Conservation (phyloP, 352 stramenopile species). For the Phytopythium litorale region DNA sequence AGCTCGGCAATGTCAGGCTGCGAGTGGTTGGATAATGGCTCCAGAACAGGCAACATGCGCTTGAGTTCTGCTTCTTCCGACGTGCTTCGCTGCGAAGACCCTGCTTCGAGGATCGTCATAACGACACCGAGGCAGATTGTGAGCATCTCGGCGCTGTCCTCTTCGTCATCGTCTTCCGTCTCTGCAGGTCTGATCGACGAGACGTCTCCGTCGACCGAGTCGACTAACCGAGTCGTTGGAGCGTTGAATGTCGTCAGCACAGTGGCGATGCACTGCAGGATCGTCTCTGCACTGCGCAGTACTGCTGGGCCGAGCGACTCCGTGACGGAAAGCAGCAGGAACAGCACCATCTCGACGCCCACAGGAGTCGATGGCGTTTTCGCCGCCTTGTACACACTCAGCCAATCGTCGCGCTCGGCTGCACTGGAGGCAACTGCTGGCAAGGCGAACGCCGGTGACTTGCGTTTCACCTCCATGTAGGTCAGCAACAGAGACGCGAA, state of each 20-base stretch:
- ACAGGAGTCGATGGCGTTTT: constrained; percentile 29
- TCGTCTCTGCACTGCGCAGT: constrained; percentile 54
- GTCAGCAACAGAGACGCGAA: constrained; percentile 73
- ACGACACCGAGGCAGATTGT: constrained; percentile 75
- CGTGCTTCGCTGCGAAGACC: constrained; percentile 35
- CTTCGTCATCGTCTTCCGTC: constrained; percentile 19
- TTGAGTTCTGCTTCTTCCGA: constrained; percentile 55
- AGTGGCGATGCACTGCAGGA: constrained; percentile 69
- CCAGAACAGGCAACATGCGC: constrained; percentile 59
- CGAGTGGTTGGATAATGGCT: constrained; percentile 44
- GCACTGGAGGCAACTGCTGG: background rate
- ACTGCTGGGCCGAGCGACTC: constrained; percentile 70
- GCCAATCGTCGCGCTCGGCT: background rate
- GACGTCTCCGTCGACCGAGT: constrained; percentile 9
- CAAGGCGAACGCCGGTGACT: background rate
- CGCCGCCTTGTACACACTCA: constrained; percentile 24
- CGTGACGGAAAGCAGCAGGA: constrained; percentile 65
- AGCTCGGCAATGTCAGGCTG: constrained; percentile 71
- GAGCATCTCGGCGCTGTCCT: constrained; percentile 64
- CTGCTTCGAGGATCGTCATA: constrained; percentile 77
- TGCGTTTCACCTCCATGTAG: constrained; percentile 57
- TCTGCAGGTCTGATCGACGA: background rate
- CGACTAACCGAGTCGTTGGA: constrained; percentile 19
- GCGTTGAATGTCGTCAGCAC: constrained; percentile 62
- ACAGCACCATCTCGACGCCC: constrained; percentile 55